These are phyloP conservation scores for Tilletia caries DNA, from an alignment of 1,284 basidiomycete genomes.

Conservation along the genomic window DNA sequence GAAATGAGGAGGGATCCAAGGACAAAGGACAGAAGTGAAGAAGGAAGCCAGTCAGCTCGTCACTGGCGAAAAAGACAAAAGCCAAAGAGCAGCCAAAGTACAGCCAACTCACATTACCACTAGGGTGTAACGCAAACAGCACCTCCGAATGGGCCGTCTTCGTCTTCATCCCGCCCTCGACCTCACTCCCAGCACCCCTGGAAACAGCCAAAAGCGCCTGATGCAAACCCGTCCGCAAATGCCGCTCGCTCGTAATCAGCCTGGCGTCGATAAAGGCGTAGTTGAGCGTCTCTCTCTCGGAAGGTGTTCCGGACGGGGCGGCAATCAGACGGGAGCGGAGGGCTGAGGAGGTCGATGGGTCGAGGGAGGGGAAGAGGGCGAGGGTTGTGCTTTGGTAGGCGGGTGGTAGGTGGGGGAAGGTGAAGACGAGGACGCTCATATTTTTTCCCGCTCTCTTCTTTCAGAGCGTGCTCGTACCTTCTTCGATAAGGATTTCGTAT, in stretches of 20 bases:
- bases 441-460: background rate
- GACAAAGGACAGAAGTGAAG: background rate
- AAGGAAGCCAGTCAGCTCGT: background rate
- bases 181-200: slow-evolving; percentile 16
- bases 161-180: slow-evolving; percentile 29
- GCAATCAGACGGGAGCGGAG: background rate
- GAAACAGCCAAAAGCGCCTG: slow-evolving; percentile 30
- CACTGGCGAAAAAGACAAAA: background rate
- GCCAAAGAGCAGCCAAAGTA: background rate
- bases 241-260: slow-evolving; percentile 26
- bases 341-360: background rate
- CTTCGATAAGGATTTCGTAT: no score
- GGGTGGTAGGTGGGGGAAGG: background rate
- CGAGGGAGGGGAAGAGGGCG: background rate
- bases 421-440: slow-evolving; percentile 1
- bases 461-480: no score
- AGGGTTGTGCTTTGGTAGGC: background rate
- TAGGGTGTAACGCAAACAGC: slow-evolving; percentile 30
- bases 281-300: slow-evolving; percentile 24
- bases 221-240: slow-evolving; percentile 24
- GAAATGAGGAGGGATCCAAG: background rate
- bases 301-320: background rate
- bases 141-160: slow-evolving; percentile 35
- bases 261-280: slow-evolving; percentile 37
- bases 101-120: slow-evolving; percentile 32